Conservation (phyloP, 129 eudicot species). For the Helianthus annuus region DNA sequence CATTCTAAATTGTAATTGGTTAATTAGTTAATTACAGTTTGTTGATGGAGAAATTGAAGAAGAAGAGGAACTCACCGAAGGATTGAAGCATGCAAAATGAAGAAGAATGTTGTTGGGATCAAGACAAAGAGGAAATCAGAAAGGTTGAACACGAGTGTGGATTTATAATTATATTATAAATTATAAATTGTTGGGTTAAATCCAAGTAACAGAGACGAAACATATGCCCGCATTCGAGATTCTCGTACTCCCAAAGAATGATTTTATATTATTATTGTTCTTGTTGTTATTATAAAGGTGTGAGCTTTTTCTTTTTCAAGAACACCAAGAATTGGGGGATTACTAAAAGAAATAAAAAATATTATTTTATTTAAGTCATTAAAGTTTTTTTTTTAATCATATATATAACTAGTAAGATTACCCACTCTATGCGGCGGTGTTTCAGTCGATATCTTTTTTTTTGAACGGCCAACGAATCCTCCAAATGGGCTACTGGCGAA, state of each 20-base stretch:
- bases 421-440: no score
- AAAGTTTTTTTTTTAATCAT: no score
- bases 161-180: conserved; percentile 9
- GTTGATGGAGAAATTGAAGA: no score
- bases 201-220: conserved; percentile 16
- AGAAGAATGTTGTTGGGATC: conserved; percentile 11
- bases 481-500: no score
- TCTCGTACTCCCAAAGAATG: conserved; percentile 34
- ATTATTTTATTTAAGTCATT: no score
- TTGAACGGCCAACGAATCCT: no score
- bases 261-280: neutral
- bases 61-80: conserved; percentile 28
- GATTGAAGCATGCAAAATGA: conserved; percentile 4
- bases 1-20: no score
- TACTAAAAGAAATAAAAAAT: no score
- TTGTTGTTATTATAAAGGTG: neutral
- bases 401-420: no score
- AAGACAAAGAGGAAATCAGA: neutral
- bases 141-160: conserved; percentile 11
- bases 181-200: conserved; percentile 10
- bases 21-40: no score
- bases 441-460: no score
- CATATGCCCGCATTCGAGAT: conserved; percentile 42
- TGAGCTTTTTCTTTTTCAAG: neutral
- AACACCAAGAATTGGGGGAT: no score